Percentiles rank a stretch among this genome's conserved stretches.
phyloP scores from a whole-genome alignment of 1,284 basidiomycete genomes.

The Athelia sp. region DNA sequence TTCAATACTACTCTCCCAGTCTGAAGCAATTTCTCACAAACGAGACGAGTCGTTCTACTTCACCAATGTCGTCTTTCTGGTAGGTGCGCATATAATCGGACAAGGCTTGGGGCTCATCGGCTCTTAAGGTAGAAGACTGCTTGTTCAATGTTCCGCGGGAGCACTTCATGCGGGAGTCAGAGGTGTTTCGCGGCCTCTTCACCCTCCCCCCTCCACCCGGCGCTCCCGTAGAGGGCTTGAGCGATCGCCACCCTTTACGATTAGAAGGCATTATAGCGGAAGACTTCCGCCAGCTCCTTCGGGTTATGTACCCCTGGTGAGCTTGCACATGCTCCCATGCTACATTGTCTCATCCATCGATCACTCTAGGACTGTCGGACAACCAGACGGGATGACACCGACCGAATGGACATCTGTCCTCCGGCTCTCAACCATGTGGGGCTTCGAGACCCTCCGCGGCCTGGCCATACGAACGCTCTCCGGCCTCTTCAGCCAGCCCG shows the following conservation, averaged over 20 bases:
- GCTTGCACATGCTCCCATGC: neutral
- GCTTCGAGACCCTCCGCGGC: neutral
- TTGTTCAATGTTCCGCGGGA: constrained; percentile 1
- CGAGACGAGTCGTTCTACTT: constrained; percentile 1
- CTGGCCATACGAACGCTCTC: constrained; percentile 6
- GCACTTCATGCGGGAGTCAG: neutral
- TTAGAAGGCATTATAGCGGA: constrained; percentile 1
- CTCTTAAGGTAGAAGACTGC: neutral
- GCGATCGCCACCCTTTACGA: neutral
- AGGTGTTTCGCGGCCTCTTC: constrained; percentile 2
- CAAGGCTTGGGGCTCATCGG: neutral
- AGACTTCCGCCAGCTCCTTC: constrained; percentile 1
- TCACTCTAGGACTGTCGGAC: neutral
- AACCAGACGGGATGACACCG: neutral
- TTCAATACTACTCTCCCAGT: neutral
- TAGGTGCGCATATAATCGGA: neutral
- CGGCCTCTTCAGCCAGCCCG: constrained; percentile 1
- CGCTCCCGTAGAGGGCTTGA: neutral
- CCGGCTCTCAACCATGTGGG: constrained; percentile 2
- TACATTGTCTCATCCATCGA: neutral
- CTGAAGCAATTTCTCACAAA: neutral
- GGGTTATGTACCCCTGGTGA: neutral
- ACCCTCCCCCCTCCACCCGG: neutral
- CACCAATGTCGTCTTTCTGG: neutral
- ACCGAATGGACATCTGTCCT: constrained; percentile 2